Evolutionary conservation across 2,329 filamentous ascomycete genomes (phyloP).

Genomic region (Claviceps maximensis): DNA sequence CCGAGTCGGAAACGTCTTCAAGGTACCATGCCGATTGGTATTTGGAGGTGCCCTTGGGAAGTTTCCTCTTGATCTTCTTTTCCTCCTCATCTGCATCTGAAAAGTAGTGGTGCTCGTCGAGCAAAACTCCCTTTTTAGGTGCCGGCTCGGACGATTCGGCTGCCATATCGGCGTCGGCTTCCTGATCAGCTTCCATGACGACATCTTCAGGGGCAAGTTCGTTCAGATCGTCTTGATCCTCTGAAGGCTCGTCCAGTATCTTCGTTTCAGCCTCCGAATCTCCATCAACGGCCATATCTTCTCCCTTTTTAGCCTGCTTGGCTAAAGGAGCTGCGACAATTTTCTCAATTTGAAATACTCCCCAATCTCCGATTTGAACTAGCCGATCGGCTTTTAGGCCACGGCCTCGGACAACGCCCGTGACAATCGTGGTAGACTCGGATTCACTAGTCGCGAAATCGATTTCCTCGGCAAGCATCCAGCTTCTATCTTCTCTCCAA

Average conservation of each 20-base stretch:
- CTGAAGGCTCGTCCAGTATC: conserved; percentile 56
- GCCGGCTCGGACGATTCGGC: conserved; percentile 24
- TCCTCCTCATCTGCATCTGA: conserved; percentile 61
- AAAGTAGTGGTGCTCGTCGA: conserved; percentile 97
- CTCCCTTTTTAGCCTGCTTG: conserved; percentile 44
- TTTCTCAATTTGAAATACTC: conserved; percentile 81
- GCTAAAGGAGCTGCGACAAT: conserved; percentile 65
- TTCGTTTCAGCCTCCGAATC: conserved; percentile 27
- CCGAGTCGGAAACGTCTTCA: conserved; percentile 66
- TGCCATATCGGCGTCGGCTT: conserved; percentile 23
- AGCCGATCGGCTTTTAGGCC: conserved; percentile 81
- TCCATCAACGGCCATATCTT: conserved; percentile 54
- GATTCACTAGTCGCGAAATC: conserved; percentile 50
- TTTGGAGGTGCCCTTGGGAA: conserved; percentile 83
- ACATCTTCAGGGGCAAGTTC: conserved; percentile 79
- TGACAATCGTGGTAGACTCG: conserved; percentile 59
- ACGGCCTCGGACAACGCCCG: conserved; percentile 74
- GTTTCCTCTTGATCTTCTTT: conserved; percentile 47
- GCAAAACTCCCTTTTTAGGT: conserved; percentile 70
- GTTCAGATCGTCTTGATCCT: conserved; percentile 70
- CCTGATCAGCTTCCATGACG: conserved; percentile 54
- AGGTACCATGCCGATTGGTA: conserved; percentile 95
- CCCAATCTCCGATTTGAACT: conserved; percentile 87
- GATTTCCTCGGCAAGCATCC: conserved; percentile 82
- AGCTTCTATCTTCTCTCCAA: conserved; percentile 91